A percentile compares a stretch with the other conserved stretches of the same genome.
These are phyloP conservation scores for Alnus glutinosa DNA, from an alignment of 306 rosid genomes.

Conservation along the genomic window DNA sequence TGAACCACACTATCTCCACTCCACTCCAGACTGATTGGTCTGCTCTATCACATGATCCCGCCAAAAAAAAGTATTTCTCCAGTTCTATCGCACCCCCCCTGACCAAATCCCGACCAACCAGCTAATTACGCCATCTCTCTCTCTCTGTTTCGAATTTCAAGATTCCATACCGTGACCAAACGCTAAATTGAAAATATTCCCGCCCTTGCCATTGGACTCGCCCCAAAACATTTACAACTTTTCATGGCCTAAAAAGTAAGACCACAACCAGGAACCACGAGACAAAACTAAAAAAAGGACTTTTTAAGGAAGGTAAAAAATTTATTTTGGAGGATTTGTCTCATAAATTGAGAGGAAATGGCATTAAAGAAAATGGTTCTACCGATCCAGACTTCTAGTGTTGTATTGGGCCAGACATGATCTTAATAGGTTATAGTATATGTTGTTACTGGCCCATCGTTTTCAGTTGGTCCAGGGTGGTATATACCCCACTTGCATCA, in stretches of 20 bases:
- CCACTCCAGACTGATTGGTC: not conserved
- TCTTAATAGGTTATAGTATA: too few relatives aligned
- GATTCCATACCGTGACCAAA: not conserved
- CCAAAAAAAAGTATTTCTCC: conserved; percentile 17
- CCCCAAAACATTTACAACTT: too few relatives aligned
- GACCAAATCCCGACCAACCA: conserved; percentile 8
- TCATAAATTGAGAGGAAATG: too few relatives aligned
- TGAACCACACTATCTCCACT: not conserved
- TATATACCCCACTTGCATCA: too few relatives aligned
- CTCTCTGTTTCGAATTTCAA: conserved; percentile 31
- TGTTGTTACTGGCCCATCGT: too few relatives aligned
- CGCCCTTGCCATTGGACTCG: not conserved
- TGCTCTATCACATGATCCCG: not conserved
- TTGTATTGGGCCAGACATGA: not conserved
- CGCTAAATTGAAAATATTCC: conserved; percentile 7
- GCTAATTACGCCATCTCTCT: conserved; percentile 1
- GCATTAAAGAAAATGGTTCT: not conserved
- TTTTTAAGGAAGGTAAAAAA: too few relatives aligned
- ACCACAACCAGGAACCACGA: too few relatives aligned
- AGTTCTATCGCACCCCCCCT: conserved; percentile 8
- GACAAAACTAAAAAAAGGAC: too few relatives aligned
- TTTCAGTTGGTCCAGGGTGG: too few relatives aligned
- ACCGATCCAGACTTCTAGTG: not conserved
- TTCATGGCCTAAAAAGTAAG: too few relatives aligned
- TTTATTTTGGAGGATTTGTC: too few relatives aligned